Percentiles rank a stretch among this genome's conserved stretches.
Conservation (phyloP, 495 filamentous ascomycete genomes). For the Penicillium cinerascens region DNA sequence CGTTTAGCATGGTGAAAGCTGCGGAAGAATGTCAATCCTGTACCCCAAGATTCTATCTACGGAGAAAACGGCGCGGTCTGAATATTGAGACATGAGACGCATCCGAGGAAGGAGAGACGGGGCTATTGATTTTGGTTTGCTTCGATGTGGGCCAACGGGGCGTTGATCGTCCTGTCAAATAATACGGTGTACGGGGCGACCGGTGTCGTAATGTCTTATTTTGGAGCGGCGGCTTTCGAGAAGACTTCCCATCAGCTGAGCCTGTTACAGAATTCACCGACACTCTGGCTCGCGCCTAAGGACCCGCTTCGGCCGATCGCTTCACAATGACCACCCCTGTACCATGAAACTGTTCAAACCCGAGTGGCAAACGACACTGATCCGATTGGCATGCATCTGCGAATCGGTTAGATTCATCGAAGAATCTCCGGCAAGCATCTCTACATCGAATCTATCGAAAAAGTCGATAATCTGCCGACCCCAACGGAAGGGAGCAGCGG, state of each 20-base stretch:
- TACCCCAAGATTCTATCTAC: not conserved
- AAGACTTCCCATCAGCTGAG: constrained; percentile 24
- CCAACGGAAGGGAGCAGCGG: constrained; percentile 21
- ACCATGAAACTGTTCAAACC: too few species aligned
- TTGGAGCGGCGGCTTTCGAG: constrained; percentile 16
- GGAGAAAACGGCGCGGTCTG: not conserved
- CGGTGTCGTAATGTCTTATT: constrained; percentile 5
- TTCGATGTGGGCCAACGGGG: constrained; percentile 2
- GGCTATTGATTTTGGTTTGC: constrained; percentile 9
- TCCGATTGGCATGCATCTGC: not conserved
- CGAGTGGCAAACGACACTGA: too few species aligned
- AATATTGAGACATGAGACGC: not conserved
- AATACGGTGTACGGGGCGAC: not conserved
- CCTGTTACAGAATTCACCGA: constrained; percentile 30
- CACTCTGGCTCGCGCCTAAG: constrained; percentile 18
- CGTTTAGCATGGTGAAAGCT: not conserved
- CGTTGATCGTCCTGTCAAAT: constrained; percentile 20
- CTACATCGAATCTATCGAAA: constrained; percentile 19
- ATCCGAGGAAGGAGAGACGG: not conserved
- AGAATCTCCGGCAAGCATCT: not conserved
- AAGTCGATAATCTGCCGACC: constrained; percentile 25
- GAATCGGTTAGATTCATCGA: not conserved
- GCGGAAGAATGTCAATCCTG: not conserved
- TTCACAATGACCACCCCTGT: not conserved
- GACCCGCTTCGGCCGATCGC: constrained; percentile 23